Conservation (phyloP, 2,329 filamentous ascomycete species). For the Akanthomyces lecanii region DNA sequence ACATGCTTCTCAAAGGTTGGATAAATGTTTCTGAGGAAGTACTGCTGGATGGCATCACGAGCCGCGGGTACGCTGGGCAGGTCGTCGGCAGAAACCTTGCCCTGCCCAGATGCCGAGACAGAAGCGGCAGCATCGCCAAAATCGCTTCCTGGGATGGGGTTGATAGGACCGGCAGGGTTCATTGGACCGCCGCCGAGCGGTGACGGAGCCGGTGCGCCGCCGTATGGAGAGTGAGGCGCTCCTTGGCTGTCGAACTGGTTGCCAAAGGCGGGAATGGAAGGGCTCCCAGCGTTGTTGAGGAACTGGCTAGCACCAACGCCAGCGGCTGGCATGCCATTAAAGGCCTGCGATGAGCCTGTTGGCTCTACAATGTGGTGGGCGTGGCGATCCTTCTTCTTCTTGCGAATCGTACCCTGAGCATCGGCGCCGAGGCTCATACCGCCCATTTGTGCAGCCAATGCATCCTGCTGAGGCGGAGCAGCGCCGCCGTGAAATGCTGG, state of each 20-base stretch:
- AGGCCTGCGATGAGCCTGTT: slow-evolving; percentile 61
- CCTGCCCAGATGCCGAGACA: slow-evolving; percentile 30
- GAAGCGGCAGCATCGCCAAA: slow-evolving; percentile 29
- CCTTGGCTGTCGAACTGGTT: slow-evolving; percentile 41
- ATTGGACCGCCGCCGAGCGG: slow-evolving; percentile 18
- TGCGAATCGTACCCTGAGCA: slow-evolving; percentile 51
- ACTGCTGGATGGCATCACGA: slow-evolving; percentile 74
- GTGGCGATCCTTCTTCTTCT: slow-evolving; percentile 92
- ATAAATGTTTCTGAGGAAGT: slow-evolving; percentile 84
- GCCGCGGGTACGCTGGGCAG: slow-evolving; percentile 86
- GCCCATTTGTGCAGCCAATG: slow-evolving; percentile 70
- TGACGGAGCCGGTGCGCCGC: background rate
- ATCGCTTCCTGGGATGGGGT: slow-evolving; percentile 22
- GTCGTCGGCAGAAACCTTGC: slow-evolving; percentile 80
- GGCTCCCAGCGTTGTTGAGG: slow-evolving; percentile 30
- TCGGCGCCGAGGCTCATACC: slow-evolving; percentile 61
- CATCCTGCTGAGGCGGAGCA: slow-evolving; percentile 41
- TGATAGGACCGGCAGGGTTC: slow-evolving; percentile 24
- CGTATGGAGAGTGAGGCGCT: slow-evolving; percentile 5
- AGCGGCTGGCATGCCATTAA: slow-evolving; percentile 62
- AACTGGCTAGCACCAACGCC: slow-evolving; percentile 45
- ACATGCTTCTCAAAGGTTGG: slow-evolving; percentile 93
- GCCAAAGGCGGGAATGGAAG: slow-evolving; percentile 31
- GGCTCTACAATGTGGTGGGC: slow-evolving; percentile 85
- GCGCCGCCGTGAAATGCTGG: slow-evolving; percentile 22